phyloP scores from a whole-genome alignment of 805 yeast genomes.

The Isabelozyma heimii region DNA sequence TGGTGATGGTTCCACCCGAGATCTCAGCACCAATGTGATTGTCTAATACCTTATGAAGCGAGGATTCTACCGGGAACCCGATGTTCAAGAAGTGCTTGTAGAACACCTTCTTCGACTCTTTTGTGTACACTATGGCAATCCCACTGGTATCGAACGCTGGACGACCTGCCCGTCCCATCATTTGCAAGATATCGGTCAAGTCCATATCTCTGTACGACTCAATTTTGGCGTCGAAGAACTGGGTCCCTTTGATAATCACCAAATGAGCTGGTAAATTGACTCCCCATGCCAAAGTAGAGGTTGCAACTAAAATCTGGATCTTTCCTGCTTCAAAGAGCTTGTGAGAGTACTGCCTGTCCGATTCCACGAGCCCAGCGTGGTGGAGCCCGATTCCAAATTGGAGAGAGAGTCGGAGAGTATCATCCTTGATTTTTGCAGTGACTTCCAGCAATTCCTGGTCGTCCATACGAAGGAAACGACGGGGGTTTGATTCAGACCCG shows the following conservation, averaged over 20 bases:
- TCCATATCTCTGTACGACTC: slow-evolving; percentile 80
- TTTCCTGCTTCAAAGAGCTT: slow-evolving; percentile 67
- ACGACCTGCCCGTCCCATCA: slow-evolving; percentile 86
- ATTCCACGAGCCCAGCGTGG: slow-evolving; percentile 78
- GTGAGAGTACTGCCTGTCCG: slow-evolving; percentile 69
- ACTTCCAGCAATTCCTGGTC: slow-evolving; percentile 58
- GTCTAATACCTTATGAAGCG: slow-evolving; percentile 72
- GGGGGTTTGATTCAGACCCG: slow-evolving; percentile 75
- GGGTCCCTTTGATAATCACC: slow-evolving; percentile 77
- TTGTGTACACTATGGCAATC: slow-evolving; percentile 72
- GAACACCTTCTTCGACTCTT: slow-evolving; percentile 69
- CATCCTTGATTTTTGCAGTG: slow-evolving; percentile 67
- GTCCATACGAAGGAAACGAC: slow-evolving; percentile 63
- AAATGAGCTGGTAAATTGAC: slow-evolving; percentile 79
- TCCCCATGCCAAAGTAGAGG: slow-evolving; percentile 88
- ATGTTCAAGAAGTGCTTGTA: slow-evolving; percentile 75
- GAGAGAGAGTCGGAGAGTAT: slow-evolving; percentile 67
- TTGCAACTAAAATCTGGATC: slow-evolving; percentile 71
- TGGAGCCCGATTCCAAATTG: slow-evolving; percentile 82
- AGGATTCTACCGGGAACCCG: slow-evolving; percentile 82
- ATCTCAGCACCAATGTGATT: slow-evolving; percentile 82
- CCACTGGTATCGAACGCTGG: slow-evolving; percentile 81
- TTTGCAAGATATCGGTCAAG: slow-evolving; percentile 74
- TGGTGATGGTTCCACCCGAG: slow-evolving; percentile 61
- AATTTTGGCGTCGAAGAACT: slow-evolving; percentile 58